Evolutionary conservation across 2,329 filamentous ascomycete genomes (phyloP).

Genomic region (Epichloe brachyelytri): DNA sequence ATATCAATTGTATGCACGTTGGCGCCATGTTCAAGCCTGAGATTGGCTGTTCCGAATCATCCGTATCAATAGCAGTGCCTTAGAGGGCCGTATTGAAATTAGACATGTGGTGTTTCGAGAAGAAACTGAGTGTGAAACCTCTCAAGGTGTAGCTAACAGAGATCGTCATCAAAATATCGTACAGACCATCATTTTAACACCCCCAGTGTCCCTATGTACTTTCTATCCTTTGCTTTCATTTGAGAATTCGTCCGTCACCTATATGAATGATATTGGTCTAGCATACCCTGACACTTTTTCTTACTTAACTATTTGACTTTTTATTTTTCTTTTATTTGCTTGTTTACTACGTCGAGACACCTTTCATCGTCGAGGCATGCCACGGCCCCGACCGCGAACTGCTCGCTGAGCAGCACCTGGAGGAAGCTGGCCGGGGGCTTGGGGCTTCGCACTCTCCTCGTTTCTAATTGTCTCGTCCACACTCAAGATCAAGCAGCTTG

Average conservation of each 20-base stretch:
- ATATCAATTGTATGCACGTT: no score
- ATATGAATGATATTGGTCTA: neutral
- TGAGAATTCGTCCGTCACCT: neutral
- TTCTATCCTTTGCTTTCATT: neutral
- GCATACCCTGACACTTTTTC: neutral
- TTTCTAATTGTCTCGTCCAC: slow-evolving; percentile 99
- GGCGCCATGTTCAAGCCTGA: no score
- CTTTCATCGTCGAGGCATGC: slow-evolving; percentile 70
- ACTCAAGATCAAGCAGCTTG: slow-evolving; percentile 84
- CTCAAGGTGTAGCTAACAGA: slow-evolving; percentile 7
- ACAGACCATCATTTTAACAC: slow-evolving; percentile 18
- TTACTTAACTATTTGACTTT: neutral
- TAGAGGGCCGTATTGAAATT: no score
- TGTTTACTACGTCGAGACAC: neutral
- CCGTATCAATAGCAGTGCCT: no score
- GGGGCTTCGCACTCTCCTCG: slow-evolving; percentile 77
- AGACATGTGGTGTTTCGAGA: no score
- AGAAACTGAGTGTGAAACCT: neutral
- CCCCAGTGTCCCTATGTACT: neutral
- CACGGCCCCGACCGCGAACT: slow-evolving; percentile 67
- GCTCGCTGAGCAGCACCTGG: slow-evolving; percentile 81
- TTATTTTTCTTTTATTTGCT: slow-evolving; percentile 2
- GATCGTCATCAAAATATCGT: slow-evolving; percentile 21
- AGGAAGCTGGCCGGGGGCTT: slow-evolving; percentile 66
- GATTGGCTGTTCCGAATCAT: no score